A percentile compares a stretch with the other conserved stretches of the same genome.
phyloP scores from a whole-genome alignment of 345 rosid species.

The Syzygium jambos region DNA sequence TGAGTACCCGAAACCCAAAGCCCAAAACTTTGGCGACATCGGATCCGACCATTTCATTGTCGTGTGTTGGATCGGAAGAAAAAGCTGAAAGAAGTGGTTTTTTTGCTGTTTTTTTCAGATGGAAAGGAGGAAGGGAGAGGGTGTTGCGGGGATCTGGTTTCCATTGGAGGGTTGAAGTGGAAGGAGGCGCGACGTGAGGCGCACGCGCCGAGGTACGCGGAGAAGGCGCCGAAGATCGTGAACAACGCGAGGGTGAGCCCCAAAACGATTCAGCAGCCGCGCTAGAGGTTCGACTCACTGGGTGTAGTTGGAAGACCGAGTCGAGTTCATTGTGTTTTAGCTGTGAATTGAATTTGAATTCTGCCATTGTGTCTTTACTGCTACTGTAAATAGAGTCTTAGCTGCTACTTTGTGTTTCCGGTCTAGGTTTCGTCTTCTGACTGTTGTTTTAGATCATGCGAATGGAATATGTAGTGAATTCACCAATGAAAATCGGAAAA shows the following conservation, averaged over 20 bases:
- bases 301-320: not conserved
- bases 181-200: slow-evolving; percentile 11
- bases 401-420: not conserved
- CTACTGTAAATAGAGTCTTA: not conserved
- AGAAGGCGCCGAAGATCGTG: slow-evolving; percentile 50
- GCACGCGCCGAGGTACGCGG: slow-evolving; percentile 21
- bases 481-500: not conserved
- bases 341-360: not conserved
- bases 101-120: slow-evolving; percentile 6
- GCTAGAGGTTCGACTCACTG: slow-evolving; percentile 19
- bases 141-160: slow-evolving; percentile 19
- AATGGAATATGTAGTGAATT: not conserved
- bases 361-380: not conserved
- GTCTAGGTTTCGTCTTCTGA: not conserved
- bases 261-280: slow-evolving; percentile 56
- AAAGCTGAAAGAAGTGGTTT: not conserved
- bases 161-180: slow-evolving; percentile 30
- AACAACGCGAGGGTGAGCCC: slow-evolving; percentile 41
- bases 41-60: not conserved
- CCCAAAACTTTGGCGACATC: not conserved
- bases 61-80: not conserved
- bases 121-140: slow-evolving; percentile 3
- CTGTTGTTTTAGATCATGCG: not conserved
- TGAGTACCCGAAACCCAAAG: not conserved
- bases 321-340: not conserved